These are phyloP conservation scores for Punica granatum DNA, from an alignment of 345 rosid species.

Conservation along the genomic window DNA sequence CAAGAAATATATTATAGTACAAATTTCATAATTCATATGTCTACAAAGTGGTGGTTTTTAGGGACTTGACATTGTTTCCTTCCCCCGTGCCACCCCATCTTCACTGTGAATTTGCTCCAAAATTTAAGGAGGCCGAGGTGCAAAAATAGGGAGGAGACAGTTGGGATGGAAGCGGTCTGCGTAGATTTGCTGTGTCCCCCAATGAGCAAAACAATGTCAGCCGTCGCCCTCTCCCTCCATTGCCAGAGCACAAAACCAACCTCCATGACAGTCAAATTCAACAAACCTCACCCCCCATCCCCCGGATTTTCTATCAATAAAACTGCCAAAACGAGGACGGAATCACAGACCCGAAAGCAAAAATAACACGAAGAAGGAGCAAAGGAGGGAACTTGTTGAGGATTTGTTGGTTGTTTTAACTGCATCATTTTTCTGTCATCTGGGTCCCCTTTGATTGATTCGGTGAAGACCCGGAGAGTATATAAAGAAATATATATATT, in stretches of 20 bases:
- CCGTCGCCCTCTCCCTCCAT: not conserved
- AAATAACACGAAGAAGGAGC: not conserved
- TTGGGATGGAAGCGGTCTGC: not conserved
- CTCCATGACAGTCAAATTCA: not conserved
- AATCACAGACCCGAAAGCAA: not conserved
- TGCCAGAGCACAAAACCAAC: not conserved
- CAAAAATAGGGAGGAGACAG: not conserved
- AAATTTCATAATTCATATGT: too few relatives aligned
- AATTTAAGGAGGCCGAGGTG: not conserved
- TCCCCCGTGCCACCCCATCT: too few relatives aligned
- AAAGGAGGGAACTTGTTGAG: not conserved
- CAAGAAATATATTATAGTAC: too few relatives aligned
- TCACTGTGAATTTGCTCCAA: too few relatives aligned
- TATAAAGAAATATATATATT: not conserved
- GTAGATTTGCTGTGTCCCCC: not conserved
- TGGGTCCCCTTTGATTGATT: constrained; percentile 5
- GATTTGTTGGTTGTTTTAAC: not conserved
- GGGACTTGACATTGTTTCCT: too few relatives aligned
- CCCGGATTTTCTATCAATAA: not conserved
- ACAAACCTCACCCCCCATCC: not conserved
- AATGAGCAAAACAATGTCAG: not conserved
- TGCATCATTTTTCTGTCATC: not conserved
- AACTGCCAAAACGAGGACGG: not conserved
- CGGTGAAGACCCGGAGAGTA: not conserved
- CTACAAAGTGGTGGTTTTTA: too few relatives aligned